These are phyloP conservation scores for Ceratocystis ficicola DNA, from an alignment of 2,329 filamentous ascomycete species.

Conservation along the genomic window DNA sequence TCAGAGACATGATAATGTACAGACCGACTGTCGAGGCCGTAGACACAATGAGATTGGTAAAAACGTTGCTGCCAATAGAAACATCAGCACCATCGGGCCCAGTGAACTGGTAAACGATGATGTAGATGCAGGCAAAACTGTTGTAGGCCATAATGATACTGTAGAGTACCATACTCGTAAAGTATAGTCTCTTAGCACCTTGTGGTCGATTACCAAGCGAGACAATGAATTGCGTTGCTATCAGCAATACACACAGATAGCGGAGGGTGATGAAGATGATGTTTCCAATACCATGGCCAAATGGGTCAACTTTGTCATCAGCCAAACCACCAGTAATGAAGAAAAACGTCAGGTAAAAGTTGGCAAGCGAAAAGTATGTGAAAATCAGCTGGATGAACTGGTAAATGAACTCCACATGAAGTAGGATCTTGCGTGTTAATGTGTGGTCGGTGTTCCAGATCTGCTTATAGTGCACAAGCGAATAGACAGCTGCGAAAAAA, in stretches of 20 bases:
- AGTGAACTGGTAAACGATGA: constrained; percentile 70
- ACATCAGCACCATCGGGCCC: constrained; percentile 38
- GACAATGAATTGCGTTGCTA: constrained; percentile 89
- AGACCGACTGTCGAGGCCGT: constrained; percentile 80
- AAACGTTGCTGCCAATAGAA: constrained; percentile 68
- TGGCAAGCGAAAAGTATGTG: constrained; percentile 95
- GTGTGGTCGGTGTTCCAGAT: constrained; percentile 91
- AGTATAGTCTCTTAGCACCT: constrained; percentile 81
- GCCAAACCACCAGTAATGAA: constrained; percentile 87
- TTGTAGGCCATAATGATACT: constrained; percentile 92
- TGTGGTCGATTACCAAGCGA: constrained; percentile 94
- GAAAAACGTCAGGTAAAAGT: constrained; percentile 98
- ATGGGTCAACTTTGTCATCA: constrained; percentile 71
- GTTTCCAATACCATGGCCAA: constrained; percentile 72
- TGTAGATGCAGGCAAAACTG: constrained; percentile 76
- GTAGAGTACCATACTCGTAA: constrained; percentile 81
- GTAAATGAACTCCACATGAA: constrained; percentile 92
- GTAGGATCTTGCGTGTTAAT: constrained; percentile 70
- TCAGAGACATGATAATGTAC: constrained; percentile 91
- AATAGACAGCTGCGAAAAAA: constrained; percentile 97
- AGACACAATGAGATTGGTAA: constrained; percentile 88
- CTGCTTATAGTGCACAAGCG: constrained; percentile 85
- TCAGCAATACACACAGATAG: constrained; percentile 76
- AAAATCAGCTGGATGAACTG: constrained; percentile 87
- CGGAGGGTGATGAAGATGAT: constrained; percentile 78